phyloP scores from a whole-genome alignment of 108 stramenopile genomes.

The Bacterosira constricta region DNA sequence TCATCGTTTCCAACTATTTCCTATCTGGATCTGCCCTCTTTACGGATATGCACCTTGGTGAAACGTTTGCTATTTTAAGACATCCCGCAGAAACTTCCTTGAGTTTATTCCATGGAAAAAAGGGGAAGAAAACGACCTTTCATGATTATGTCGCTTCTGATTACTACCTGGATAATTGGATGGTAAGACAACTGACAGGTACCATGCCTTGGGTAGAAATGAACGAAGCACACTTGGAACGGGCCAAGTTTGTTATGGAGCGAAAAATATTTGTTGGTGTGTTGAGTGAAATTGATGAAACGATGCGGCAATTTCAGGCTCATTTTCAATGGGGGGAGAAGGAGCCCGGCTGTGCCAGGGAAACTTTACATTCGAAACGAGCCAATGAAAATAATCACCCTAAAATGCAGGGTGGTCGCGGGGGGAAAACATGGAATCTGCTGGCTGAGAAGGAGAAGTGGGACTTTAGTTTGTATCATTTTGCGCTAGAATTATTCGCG shows the following conservation, averaged over 20 bases:
- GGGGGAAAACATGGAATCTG: constrained; percentile 5
- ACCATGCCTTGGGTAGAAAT: constrained; percentile 42
- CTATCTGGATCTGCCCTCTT: constrained; percentile 28
- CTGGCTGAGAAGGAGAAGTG: constrained; percentile 26
- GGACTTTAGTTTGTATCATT: constrained; percentile 33
- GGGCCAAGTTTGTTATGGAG: constrained; percentile 23
- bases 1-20: constrained; percentile 43
- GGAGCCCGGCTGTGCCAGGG: constrained; percentile 11
- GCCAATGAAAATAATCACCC: constrained; percentile 25
- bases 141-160: constrained; percentile 23
- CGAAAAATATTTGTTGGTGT: constrained; percentile 39
- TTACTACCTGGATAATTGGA: constrained; percentile 35
- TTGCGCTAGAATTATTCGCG: constrained; percentile 29
- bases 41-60: constrained; percentile 19
- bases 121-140: constrained; percentile 33
- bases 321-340: constrained; percentile 38
- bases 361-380: constrained; percentile 8
- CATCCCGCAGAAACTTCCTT: constrained; percentile 37
- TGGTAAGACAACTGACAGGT: constrained; percentile 38
- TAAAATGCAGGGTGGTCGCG: constrained; percentile 9
- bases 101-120: constrained; percentile 39
- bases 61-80: constrained; percentile 29
- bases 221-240: constrained; percentile 25
- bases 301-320: constrained; percentile 26
- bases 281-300: constrained; percentile 36